phyloP scores from a whole-genome alignment of 257 asterid species.

The Linaria vulgaris region DNA sequence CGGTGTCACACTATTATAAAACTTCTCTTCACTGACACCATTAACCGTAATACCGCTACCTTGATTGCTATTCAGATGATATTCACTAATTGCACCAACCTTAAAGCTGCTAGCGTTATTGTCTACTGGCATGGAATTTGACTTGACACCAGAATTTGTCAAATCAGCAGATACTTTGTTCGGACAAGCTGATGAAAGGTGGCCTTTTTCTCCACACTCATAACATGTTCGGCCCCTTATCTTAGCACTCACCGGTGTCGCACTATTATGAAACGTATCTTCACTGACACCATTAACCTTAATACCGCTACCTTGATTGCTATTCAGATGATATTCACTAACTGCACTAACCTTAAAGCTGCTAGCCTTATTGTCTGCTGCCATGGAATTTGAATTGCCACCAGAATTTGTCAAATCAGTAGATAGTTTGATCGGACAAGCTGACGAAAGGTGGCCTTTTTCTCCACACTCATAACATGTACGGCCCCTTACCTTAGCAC shows the following conservation, averaged over 20 bases:
- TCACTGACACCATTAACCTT: not conserved
- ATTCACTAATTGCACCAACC: constrained; percentile 6
- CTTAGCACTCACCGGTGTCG: constrained; percentile 44
- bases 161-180: constrained; percentile 47
- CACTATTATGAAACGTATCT: constrained; percentile 23
- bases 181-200: constrained; percentile 77
- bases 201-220: constrained; percentile 86
- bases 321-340: not conserved
- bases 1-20: constrained; percentile 24
- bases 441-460: constrained; percentile 74
- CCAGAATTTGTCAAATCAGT: constrained; percentile 37
- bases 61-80: not conserved
- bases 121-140: constrained; percentile 25
- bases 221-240: constrained; percentile 81
- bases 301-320: constrained; percentile 7
- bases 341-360: constrained; percentile 8
- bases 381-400: constrained; percentile 27
- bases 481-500: constrained; percentile 72
- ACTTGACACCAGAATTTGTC: constrained; percentile 30
- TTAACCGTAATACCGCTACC: not conserved
- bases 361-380: constrained; percentile 23
- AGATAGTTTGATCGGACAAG: constrained; percentile 64
- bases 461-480: constrained; percentile 88
- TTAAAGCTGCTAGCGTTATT: constrained; percentile 18
- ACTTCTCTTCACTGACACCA: constrained; percentile 7